Evolutionary conservation across 2,329 filamentous ascomycete species (phyloP), one percentile per base, ranked within the genome.

Genomic region (Paecilomyces niveus): DNA sequence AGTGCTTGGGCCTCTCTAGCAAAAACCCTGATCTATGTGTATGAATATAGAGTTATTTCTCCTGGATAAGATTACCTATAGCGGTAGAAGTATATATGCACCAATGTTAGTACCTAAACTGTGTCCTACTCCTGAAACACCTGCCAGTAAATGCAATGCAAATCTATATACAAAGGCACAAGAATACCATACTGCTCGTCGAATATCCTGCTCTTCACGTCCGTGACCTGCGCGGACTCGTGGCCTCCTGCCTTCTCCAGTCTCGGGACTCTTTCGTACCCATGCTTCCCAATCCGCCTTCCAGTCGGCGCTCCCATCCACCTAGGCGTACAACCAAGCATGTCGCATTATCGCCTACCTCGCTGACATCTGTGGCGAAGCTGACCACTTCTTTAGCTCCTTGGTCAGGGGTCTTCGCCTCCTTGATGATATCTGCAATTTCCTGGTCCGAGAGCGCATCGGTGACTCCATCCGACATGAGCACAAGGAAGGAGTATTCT

Each of bases 391-490:
- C 85, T 59, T 82, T 82, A 1, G 91, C 86, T 2, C 87, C 94
- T 70, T 96, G 85, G 65, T 96, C 93, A 0, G 94, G 94, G 0
- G 93, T 97, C 69, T 83, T 87, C 4, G 92, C 90, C 75, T 99
- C 94, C 74, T 97, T 97, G 67, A 97, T 82, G 32, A 97, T 86
- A 71, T 99, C 94, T 31, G 97, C 92, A 61, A 97, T 91, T 76
- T 99, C 94, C 76, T 97, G 93, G 70, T 99, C 94, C 57, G 83
- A 85, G 22, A 97, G 79, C 15, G 89, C 89, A 6, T 90, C 93
- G 21, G 88, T 93, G 9, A 99, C 86, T 26, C 94, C 94, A 72
- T 99, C 94, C 1, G 86, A 89, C 72, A 96, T 85, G 53, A 99
- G 83, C 1, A 96, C 90, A 55, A 97, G 72, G 75, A 99, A 99